These are phyloP conservation scores for Beauveria bassiana DNA, from an alignment of 2,329 filamentous ascomycete genomes.

Conservation along the genomic window DNA sequence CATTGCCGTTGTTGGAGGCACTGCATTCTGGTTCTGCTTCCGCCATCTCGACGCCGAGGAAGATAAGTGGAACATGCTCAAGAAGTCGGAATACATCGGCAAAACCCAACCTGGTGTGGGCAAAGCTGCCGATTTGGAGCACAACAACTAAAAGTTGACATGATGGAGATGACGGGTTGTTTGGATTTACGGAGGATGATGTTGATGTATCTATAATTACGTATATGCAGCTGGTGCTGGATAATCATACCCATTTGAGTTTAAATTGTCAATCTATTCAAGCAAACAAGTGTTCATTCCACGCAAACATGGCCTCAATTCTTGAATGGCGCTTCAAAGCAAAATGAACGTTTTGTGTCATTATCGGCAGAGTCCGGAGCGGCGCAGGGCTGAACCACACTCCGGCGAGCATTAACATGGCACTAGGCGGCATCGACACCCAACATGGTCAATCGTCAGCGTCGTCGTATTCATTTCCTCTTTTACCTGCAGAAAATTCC, in stretches of 20 bases:
- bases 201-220: conserved; percentile 4
- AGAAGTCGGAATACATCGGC: conserved; percentile 36
- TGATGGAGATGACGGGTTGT: not conserved
- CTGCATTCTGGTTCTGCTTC: conserved; percentile 63
- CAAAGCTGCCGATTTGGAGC: conserved; percentile 16
- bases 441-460: not conserved
- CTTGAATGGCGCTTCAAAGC: too few species aligned
- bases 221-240: not conserved
- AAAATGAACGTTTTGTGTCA: too few species aligned
- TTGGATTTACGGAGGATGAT: not conserved
- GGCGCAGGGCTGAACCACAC: too few species aligned
- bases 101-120: conserved; percentile 27
- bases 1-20: conserved; percentile 54
- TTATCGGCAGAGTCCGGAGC: too few species aligned
- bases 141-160: not conserved
- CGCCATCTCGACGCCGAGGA: conserved; percentile 57
- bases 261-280: not conserved
- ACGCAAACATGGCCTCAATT: too few species aligned
- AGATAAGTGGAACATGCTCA: conserved; percentile 59
- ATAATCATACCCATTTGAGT: conserved; percentile 10
- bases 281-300: too few species aligned
- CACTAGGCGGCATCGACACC: not conserved
- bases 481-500: too few species aligned
- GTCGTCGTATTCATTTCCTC: not conserved
- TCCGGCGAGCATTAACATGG: too few species aligned